Percentiles rank a stretch among this genome's conserved stretches.
phyloP scores from a whole-genome alignment of 768 basidiomycete species.

The Tulasnella sp. region DNA sequence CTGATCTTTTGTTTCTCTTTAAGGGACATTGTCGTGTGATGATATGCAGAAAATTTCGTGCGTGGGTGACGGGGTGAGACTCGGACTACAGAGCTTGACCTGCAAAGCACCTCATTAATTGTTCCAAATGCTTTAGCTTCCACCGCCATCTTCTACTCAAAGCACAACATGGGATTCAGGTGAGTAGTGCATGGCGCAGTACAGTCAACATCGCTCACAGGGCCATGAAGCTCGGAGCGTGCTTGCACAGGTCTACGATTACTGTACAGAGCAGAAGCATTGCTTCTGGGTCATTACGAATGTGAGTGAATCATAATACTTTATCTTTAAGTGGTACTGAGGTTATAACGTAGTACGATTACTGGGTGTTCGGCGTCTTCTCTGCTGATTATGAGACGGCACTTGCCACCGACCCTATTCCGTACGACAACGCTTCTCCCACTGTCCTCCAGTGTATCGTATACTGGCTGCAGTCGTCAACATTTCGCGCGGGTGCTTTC shows the following conservation, averaged over 20 bases:
- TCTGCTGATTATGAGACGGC: neutral
- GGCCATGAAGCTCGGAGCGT: neutral
- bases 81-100: neutral
- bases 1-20: too few species aligned
- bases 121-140: neutral
- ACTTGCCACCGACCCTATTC: neutral
- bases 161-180: neutral
- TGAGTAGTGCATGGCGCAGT: neutral
- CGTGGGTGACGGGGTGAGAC: neutral
- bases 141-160: neutral
- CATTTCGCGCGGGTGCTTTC: neutral
- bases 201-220: neutral
- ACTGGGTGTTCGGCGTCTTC: slow-evolving; percentile 4
- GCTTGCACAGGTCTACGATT: neutral
- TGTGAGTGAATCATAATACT: neutral
- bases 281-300: neutral
- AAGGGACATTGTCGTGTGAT: neutral
- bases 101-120: neutral
- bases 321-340: too few species aligned
- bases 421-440: neutral
- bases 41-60: neutral
- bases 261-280: neutral
- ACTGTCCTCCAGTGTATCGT: neutral
- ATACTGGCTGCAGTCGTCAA: neutral
- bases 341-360: neutral